phyloP scores from a whole-genome alignment of 164 flowering plant species.

The Houttuynia cordata region DNA sequence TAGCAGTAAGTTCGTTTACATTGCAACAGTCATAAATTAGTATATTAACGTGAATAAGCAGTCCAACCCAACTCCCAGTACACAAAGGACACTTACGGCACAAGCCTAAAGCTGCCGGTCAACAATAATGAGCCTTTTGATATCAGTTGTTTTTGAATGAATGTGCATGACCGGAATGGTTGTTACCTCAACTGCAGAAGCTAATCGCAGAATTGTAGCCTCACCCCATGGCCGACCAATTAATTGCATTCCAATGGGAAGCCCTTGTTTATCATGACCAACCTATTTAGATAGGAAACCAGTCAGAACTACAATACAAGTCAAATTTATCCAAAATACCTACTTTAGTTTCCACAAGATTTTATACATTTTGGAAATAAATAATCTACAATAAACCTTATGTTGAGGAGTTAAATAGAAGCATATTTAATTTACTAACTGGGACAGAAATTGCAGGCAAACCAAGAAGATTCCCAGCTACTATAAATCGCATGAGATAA shows the following conservation, averaged over 20 bases:
- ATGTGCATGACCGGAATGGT: background rate
- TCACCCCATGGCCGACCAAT: constrained; percentile 97
- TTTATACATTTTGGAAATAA: no score
- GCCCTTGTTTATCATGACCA: constrained; percentile 95
- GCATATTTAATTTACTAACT: constrained; percentile 27
- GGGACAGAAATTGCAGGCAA: constrained; percentile 92
- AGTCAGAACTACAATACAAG: background rate
- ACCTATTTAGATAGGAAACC: constrained; percentile 34
- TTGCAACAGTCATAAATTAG: no score
- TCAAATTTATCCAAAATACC: no score
- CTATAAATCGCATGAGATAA: constrained; percentile 74
- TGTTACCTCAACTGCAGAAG: constrained; percentile 82
- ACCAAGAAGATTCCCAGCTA: constrained; percentile 83
- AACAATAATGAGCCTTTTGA: background rate
- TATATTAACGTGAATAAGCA: no score
- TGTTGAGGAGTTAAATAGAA: no score
- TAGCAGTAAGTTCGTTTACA: background rate
- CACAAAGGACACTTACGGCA: background rate
- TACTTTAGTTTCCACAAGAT: no score
- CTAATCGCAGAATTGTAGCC: constrained; percentile 77
- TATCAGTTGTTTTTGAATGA: background rate
- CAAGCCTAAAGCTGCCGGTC: background rate
- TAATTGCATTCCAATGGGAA: constrained; percentile 90
- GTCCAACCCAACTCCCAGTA: no score
- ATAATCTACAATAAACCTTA: no score